Conservation (phyloP, 164 flowering plant genomes). For the Magnolia kwangsiensis region DNA sequence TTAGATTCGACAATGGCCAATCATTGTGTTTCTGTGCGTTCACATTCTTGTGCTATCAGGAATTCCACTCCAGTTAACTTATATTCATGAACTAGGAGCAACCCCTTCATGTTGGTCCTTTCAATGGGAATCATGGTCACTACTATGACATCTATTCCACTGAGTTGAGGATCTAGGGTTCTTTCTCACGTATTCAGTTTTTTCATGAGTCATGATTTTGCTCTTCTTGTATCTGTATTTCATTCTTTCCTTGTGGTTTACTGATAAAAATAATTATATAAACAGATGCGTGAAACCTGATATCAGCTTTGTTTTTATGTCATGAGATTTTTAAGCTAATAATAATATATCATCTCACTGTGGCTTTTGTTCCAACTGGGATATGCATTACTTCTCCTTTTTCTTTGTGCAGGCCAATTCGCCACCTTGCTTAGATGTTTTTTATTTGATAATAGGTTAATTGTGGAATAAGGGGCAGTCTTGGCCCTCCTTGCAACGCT, state of each 20-base stretch:
- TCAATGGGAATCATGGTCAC: neutral
- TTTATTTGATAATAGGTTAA: slow-evolving; percentile 38
- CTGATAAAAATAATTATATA: no score
- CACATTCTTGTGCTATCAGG: neutral
- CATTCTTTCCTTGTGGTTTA: neutral
- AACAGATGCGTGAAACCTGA: neutral
- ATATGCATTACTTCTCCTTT: neutral
- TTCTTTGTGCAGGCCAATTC: neutral
- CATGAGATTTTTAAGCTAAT: neutral
- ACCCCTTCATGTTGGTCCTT: neutral
- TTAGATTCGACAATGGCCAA: neutral
- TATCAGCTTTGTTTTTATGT: neutral
- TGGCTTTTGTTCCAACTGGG: neutral
- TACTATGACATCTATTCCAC: neutral
- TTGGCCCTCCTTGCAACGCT: slow-evolving; percentile 81
- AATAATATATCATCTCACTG: no score
- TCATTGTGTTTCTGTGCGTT: neutral
- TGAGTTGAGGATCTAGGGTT: neutral
- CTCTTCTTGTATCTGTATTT: neutral
- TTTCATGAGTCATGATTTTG: no score
- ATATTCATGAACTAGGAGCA: neutral
- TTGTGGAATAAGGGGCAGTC: slow-evolving; percentile 74
- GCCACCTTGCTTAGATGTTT: neutral
- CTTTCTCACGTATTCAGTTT: no score
- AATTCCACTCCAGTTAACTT: neutral